A percentile compares a stretch with the other conserved stretches of the same genome.
Conservation (phyloP, 1,284 basidiomycete genomes). For the Cutaneotrichosporon cavernicola region DNA sequence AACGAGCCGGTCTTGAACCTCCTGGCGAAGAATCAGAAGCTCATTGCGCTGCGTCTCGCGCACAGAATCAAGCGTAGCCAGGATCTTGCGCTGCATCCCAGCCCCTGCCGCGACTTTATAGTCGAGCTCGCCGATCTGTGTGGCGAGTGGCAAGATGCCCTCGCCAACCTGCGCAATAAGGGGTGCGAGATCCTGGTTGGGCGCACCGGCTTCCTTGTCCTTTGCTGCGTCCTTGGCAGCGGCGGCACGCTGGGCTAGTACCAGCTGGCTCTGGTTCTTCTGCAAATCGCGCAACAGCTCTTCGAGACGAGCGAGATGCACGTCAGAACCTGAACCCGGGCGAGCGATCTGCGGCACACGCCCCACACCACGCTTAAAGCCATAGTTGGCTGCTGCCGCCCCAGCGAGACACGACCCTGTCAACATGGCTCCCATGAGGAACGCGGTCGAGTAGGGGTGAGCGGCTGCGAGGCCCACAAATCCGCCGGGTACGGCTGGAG, state of each 20-base stretch:
- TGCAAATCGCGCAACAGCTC: slow-evolving; percentile 10
- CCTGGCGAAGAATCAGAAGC: neutral
- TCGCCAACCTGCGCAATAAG: neutral
- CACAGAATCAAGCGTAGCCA: neutral
- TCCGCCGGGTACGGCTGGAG: slow-evolving; percentile 12
- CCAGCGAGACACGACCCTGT: slow-evolving; percentile 15
- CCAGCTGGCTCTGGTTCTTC: neutral
- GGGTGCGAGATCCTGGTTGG: neutral
- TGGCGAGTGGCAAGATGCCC: neutral
- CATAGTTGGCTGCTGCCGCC: slow-evolving; percentile 6
- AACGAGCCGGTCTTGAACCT: neutral
- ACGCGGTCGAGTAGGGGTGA: slow-evolving; percentile 25
- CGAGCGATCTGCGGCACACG: neutral
- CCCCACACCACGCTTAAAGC: neutral
- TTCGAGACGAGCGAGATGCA: slow-evolving; percentile 8
- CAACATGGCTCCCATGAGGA: slow-evolving; percentile 22
- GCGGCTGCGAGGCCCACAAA: slow-evolving; percentile 9
- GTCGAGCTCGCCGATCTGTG: neutral
- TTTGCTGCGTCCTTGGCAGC: neutral
- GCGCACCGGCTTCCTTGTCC: neutral
- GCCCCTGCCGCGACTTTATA: neutral
- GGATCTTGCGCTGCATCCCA: neutral
- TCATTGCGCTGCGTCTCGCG: neutral
- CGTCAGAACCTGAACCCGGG: slow-evolving; percentile 3
- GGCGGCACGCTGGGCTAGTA: neutral